Percentiles rank a stretch among this genome's conserved stretches.
Conservation (phyloP, 2,329 filamentous ascomycete genomes). For the Clonostachys sp. region DNA sequence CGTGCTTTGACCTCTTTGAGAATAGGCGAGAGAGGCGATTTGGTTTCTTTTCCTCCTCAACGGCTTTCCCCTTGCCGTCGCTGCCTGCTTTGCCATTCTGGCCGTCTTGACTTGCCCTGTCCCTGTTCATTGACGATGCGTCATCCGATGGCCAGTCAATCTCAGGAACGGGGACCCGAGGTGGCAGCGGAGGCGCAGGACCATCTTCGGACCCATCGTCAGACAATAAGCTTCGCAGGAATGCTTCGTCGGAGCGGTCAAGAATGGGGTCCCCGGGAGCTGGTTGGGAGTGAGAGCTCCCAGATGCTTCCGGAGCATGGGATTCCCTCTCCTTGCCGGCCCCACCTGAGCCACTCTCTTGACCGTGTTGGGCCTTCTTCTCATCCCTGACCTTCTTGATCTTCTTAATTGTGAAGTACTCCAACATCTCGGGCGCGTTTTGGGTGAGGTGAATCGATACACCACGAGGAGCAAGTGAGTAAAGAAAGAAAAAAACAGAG, state of each 20-base stretch:
- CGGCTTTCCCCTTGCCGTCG: background rate
- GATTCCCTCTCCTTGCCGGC: background rate
- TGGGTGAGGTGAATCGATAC: background rate
- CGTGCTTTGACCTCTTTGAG: conserved; percentile 31
- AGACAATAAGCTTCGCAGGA: conserved; percentile 50
- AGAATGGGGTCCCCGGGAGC: conserved; percentile 39
- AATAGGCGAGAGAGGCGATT: conserved; percentile 27
- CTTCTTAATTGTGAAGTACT: conserved; percentile 60
- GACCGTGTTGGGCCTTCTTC: conserved; percentile 27
- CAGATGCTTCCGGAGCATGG: conserved; percentile 9
- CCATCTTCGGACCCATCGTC: conserved; percentile 19
- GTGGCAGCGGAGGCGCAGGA: conserved; percentile 51
- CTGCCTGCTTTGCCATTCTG: background rate
- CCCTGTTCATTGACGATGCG: conserved; percentile 14
- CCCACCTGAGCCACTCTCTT: conserved; percentile 9
- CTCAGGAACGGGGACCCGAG: conserved; percentile 43
- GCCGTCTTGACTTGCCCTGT: conserved; percentile 1
- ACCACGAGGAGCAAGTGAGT: background rate
- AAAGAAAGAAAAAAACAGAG: background rate
- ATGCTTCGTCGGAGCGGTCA: conserved; percentile 51
- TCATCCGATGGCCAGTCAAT: conserved; percentile 38
- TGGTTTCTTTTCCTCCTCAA: conserved; percentile 13
- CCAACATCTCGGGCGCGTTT: conserved; percentile 43
- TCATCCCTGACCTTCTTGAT: conserved; percentile 54
- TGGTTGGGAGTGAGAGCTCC: conserved; percentile 14